These are phyloP conservation scores for Brettanomyces anomalus DNA, from an alignment of 805 yeast species.

Conservation along the genomic window DNA sequence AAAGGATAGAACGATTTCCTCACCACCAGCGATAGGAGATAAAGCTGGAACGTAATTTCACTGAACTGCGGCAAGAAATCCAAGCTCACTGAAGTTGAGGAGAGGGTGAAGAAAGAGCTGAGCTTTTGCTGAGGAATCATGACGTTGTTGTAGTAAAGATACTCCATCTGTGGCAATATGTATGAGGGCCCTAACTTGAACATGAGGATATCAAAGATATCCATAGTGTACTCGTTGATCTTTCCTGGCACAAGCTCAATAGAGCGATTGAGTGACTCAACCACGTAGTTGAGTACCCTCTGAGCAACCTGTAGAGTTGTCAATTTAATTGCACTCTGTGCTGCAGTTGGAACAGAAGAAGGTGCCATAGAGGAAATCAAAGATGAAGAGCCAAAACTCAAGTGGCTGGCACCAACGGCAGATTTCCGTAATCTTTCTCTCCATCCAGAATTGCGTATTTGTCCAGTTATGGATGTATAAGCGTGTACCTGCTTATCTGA, in stretches of 20 bases:
- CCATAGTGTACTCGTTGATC: constrained; percentile 53
- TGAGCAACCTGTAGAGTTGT: constrained; percentile 42
- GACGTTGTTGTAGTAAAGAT: constrained; percentile 36
- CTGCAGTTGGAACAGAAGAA: neutral
- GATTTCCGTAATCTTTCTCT: constrained; percentile 18
- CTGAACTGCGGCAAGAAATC: constrained; percentile 17
- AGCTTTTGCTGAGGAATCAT: constrained; percentile 19
- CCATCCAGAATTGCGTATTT: constrained; percentile 40
- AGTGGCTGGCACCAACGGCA: neutral
- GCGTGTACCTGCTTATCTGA: constrained; percentile 16
- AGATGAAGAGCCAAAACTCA: neutral
- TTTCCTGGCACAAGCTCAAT: constrained; percentile 62
- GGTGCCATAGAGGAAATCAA: neutral
- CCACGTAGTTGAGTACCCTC: constrained; percentile 53
- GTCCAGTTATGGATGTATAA: constrained; percentile 26
- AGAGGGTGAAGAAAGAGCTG: constrained; percentile 15
- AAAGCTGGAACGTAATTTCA: constrained; percentile 28
- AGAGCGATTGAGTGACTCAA: constrained; percentile 71
- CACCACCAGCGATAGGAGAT: constrained; percentile 60
- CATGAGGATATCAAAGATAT: constrained; percentile 56
- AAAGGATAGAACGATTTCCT: constrained; percentile 72
- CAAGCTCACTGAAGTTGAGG: constrained; percentile 13
- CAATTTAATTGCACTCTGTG: neutral
- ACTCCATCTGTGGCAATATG: constrained; percentile 67
- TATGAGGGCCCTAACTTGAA: constrained; percentile 67